Percentiles rank a stretch among this genome's conserved stretches.
phyloP scores from a whole-genome alignment of 1,139 yeast species.

The Saccharomyces hybrid region DNA sequence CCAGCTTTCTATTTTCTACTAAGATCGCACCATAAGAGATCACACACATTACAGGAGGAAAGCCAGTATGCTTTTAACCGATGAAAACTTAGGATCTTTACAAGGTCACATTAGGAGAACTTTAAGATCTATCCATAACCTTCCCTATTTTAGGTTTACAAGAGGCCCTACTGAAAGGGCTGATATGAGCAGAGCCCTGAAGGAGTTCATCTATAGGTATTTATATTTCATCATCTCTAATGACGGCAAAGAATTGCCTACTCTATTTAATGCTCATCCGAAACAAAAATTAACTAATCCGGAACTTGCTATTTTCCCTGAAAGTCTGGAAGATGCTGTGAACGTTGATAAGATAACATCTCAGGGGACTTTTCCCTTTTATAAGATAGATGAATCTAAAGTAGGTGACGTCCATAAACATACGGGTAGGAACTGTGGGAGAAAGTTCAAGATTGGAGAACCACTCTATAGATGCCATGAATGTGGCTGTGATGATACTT shows the following conservation, averaged over 20 bases:
- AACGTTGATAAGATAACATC: constrained; percentile 8
- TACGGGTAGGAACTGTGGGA: constrained; percentile 53
- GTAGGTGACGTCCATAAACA: constrained; percentile 30
- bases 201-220: constrained; percentile 21
- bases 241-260: constrained; percentile 18
- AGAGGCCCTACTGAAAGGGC: constrained; percentile 27
- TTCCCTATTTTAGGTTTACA: constrained; percentile 15
- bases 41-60: neutral
- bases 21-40: neutral
- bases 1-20: neutral
- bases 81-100: constrained; percentile 2
- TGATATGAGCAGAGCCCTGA: constrained; percentile 24
- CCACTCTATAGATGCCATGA: constrained; percentile 59
- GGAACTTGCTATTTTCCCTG: constrained; percentile 13
- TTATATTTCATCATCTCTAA: constrained; percentile 22
- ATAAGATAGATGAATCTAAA: constrained; percentile 15
- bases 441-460: constrained; percentile 51
- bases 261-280: constrained; percentile 13
- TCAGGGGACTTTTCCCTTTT: constrained; percentile 13
- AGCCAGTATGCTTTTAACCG: neutral
- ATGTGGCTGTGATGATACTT: constrained; percentile 68
- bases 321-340: constrained; percentile 15
- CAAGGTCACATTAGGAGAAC: constrained; percentile 8
- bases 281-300: constrained; percentile 7
- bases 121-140: constrained; percentile 19